Percentiles rank a stretch among this genome's conserved stretches.
Evolutionary conservation across 768 basidiomycete species (phyloP).

Genomic region (Favolaschia claudopus): DNA sequence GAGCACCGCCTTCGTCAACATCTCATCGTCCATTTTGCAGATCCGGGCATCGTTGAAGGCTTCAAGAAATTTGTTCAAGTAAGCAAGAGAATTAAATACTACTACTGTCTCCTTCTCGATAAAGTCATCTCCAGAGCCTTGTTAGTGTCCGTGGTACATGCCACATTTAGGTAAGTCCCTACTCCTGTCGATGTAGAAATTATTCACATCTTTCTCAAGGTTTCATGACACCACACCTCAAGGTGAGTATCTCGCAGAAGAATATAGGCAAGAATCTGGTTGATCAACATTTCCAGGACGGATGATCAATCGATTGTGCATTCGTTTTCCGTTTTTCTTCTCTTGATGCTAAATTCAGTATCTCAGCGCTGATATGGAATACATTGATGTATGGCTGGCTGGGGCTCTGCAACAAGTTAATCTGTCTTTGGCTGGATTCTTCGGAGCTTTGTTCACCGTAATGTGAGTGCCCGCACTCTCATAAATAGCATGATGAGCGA

Average conservation of each 20-base stretch:
- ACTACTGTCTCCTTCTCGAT: not conserved
- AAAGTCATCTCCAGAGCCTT: constrained; percentile 41
- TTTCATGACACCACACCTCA: constrained; percentile 72
- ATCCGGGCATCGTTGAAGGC: constrained; percentile 60
- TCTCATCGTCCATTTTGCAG: constrained; percentile 56
- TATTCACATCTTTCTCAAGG: not conserved
- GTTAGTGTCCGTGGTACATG: constrained; percentile 59
- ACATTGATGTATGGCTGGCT: constrained; percentile 79
- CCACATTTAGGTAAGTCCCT: constrained; percentile 58
- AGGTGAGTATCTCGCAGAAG: constrained; percentile 44
- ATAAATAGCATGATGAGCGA: constrained; percentile 1
- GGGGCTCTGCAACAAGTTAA: constrained; percentile 79
- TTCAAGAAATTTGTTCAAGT: constrained; percentile 47
- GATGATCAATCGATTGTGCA: constrained; percentile 79
- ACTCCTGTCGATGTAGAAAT: not conserved
- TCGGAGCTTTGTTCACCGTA: constrained; percentile 76
- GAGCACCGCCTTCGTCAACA: constrained; percentile 50
- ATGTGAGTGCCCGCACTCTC: constrained; percentile 51
- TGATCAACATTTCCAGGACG: constrained; percentile 51
- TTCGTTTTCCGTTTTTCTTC: not conserved
- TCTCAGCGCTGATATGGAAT: constrained; percentile 70
- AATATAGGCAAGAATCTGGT: not conserved
- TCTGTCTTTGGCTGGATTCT: constrained; percentile 77
- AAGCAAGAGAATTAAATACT: not conserved
- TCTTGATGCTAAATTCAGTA: not conserved